Base-by-base conservation (phyloP, 352 stramenopile species). In the Plasmopara viticola region DNA sequence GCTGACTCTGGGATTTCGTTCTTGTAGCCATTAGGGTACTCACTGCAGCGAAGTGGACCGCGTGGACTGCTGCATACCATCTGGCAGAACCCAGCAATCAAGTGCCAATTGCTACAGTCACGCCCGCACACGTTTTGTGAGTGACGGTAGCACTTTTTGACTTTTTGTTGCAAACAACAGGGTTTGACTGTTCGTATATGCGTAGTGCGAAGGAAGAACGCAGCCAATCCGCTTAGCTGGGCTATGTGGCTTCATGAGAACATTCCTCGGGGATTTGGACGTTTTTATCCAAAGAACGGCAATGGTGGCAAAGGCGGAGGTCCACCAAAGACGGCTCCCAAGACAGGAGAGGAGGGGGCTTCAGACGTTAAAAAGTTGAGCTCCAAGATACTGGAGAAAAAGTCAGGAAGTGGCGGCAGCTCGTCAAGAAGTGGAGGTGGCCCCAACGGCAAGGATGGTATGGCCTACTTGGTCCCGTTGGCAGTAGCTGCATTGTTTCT, bases 241-340 rank as follows among this genome's bases (percentile, higher is more conserved):
- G 63, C 66, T 31, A 83, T 71, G 44, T 93, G 83, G 83, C 61
- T 93, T 15, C 78, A 78, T 40, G 79, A 93, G 61, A 87, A 90
- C 43, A 80, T 93, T 41, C 61, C 58, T 10, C 63, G 65, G 51
- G 81, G 83, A 9, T 94, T 94, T 55, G 84, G 78, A 12, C 78
- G 84, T 5, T 94, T 94, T 42, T 90, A 89, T 64, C 84, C 84
- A 10, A 94, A 94, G 62, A 90, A 86, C 48, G 74, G 62, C 43
- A 66, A 53, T 13, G 50, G 37, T 60, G 64, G 61, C 30, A 90
- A 88, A 40, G 44, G 58, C 0, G 56, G 62, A 9, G 49, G 58
- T n/a, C 72, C 73, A 12, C 73, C 78, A 0, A 91, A 87, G 59
- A 56, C 60, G 4, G 68, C 54, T 0, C 64, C 74, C 13, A 87